phyloP scores from a whole-genome alignment of 805 yeast genomes.

The Saccharomycopsis fermentans region DNA sequence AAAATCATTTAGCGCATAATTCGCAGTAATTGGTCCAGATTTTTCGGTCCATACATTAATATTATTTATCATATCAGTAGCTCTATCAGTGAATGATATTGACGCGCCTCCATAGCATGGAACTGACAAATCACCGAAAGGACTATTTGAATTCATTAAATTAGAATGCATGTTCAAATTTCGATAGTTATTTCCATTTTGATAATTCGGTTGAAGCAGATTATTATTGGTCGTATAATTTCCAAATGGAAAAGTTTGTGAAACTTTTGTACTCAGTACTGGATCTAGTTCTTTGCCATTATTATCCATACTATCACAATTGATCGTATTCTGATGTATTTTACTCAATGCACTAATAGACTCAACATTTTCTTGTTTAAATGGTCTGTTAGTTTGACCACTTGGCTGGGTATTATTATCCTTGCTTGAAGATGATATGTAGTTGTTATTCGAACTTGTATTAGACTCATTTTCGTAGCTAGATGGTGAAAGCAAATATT shows the following conservation, averaged over 20 bases:
- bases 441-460: constrained; percentile 1
- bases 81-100: constrained; percentile 31
- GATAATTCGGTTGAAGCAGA: background rate
- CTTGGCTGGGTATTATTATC: background rate
- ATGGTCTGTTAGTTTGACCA: background rate
- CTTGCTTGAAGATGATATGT: background rate
- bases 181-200: background rate
- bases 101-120: background rate
- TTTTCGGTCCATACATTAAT: constrained; percentile 53
- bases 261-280: background rate
- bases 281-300: background rate
- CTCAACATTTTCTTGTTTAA: background rate
- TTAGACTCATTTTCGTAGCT: background rate
- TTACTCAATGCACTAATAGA: background rate
- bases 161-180: background rate
- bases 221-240: background rate
- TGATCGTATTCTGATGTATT: background rate
- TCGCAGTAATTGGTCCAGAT: constrained; percentile 26
- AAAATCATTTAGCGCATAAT: constrained; percentile 16
- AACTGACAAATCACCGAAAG: background rate
- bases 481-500: constrained; percentile 31
- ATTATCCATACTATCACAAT: too few species aligned
- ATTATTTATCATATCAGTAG: constrained; percentile 51
- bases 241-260: background rate
- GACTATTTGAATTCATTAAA: background rate